Base-by-base conservation (phyloP, 2,329 filamentous ascomycete genomes). In the Verticillium alfalfae region DNA sequence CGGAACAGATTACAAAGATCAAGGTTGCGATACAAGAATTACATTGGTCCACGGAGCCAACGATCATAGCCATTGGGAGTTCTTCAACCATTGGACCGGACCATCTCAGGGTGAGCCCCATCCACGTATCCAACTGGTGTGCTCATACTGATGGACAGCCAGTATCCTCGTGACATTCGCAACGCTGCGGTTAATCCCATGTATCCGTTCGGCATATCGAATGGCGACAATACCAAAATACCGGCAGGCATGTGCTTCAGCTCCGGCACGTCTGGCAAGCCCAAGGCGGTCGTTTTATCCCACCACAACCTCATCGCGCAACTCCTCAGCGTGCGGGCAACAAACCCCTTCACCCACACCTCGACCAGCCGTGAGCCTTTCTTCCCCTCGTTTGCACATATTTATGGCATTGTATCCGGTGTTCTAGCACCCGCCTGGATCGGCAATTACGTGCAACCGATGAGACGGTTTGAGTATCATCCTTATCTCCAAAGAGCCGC, bases 241-340 rank as follows among this genome's bases (percentile, higher is more conserved):
- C 45, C 45, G 10, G n/a, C 45, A 36, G 75, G 74, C 2, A 77
- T 78, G 18, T 75, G 78, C 58, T 64, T 70, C 13, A 70, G 68
- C 1, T 61, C 77, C 72, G 94, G 94, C 8, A 98, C 94, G 0
- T 97, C 94, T 0, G 94, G 94, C 2, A 79, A 93, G 58, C 93
- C 94, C 0, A 98, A 98, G 75, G 94, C 93, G 16, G 94, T 97
- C 15, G 90, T 92, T 84, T 80, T 97, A 37, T 90, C 87, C 8
- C 94, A 98, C 75, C 75, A 78, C 66, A 97, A 97, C 72, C 88
- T 97, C 63, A 84, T 96, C 12, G 79, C 91, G 62, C 96, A 97
- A 72, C 8, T 70, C 1, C 56, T 66, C 18, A 18, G 58, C 2
- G 10, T 68, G 4, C 61, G 68, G 2, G 62, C 67, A 1, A 68